Base-by-base conservation (phyloP, 768 basidiomycete genomes). In the Tremella fuciformis region DNA sequence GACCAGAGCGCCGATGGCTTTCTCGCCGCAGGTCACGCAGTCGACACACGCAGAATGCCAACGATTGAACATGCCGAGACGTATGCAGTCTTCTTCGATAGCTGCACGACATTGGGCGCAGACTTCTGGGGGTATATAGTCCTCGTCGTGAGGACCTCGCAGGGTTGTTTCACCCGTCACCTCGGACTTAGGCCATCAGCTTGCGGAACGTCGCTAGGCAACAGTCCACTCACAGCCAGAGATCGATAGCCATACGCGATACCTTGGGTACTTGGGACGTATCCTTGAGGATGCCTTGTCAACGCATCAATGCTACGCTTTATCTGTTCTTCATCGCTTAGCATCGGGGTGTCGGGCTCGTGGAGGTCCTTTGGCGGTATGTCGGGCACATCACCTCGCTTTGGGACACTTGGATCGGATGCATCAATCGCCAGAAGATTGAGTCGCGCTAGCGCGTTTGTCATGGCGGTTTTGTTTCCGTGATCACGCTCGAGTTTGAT, bases 21-120 rank as follows among this genome's bases (percentile, higher is more conserved):
- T 79, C 73, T 86, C 89, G 8, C 89, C 88, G 69, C 94, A 97
- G 19, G 80, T 80, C 13, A 78, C 79, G 66, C 96, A 99, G 58
- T 87, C 85, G n/a, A 99, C 80, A 74, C 96, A 99, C 29, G 88
- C 82, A 1, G 91, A 89, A 78, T 99, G 96, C 96, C 96, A 98
- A 47, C 94, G 83, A 71, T 91, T 87, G 78, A 92, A 94, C n/a
- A 91, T 93, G 34, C 92, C 96, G 25, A 94, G 79, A 57, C 96
- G 83, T 46, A 91, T 88, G 70, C 96, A 98, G 65, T 98, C 96
- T 75, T 99, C 96, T 78, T 99, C 96, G 21, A 99, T 90, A 0
- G 94, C 94, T 62, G 85, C 80, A 42, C 83, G 82, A 76, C 96
- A 99, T 70, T 84, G 86, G 51, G 91, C 84, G 73, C 96, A 99